phyloP scores from a whole-genome alignment of 2,329 filamentous ascomycete genomes.

The Microsporum ferrugineum region DNA sequence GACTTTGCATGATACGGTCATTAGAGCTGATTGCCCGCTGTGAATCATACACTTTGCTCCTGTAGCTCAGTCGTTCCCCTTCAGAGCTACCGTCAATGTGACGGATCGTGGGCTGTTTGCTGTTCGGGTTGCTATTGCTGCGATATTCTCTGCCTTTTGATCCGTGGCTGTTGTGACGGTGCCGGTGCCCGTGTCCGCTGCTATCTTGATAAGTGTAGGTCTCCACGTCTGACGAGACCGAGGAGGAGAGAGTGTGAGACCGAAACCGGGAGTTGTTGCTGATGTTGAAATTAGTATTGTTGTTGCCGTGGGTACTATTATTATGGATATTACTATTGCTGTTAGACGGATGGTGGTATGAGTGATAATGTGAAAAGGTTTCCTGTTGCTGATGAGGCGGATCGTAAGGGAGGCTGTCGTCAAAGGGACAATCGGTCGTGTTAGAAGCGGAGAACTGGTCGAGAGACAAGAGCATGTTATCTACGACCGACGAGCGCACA shows the following conservation, averaged over 20 bases:
- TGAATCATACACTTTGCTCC: constrained; percentile 27
- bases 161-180: constrained; percentile 23
- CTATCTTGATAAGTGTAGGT: constrained; percentile 26
- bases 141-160: constrained; percentile 45
- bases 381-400: constrained; percentile 29
- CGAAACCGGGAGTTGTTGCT: constrained; percentile 33
- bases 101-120: constrained; percentile 36
- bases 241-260: constrained; percentile 50
- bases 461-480: constrained; percentile 89
- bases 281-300: not conserved
- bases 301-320: not conserved
- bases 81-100: constrained; percentile 53
- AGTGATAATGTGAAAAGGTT: constrained; percentile 19
- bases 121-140: constrained; percentile 68
- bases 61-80: constrained; percentile 28
- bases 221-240: constrained; percentile 47
- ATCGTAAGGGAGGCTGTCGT: constrained; percentile 14
- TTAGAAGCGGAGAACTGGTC: constrained; percentile 52
- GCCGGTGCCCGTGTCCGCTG: not conserved
- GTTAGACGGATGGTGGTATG: constrained; percentile 21
- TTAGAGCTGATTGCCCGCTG: constrained; percentile 19
- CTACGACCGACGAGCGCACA: constrained; percentile 80
- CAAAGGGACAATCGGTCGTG: constrained; percentile 11
- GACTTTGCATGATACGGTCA: constrained; percentile 23
- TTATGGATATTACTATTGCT: constrained; percentile 17